Percentiles rank a stretch among this genome's conserved stretches.
These are phyloP conservation scores for Phialemoniopsis sp. DNA, from an alignment of 2,329 filamentous ascomycete species.

Conservation along the genomic window DNA sequence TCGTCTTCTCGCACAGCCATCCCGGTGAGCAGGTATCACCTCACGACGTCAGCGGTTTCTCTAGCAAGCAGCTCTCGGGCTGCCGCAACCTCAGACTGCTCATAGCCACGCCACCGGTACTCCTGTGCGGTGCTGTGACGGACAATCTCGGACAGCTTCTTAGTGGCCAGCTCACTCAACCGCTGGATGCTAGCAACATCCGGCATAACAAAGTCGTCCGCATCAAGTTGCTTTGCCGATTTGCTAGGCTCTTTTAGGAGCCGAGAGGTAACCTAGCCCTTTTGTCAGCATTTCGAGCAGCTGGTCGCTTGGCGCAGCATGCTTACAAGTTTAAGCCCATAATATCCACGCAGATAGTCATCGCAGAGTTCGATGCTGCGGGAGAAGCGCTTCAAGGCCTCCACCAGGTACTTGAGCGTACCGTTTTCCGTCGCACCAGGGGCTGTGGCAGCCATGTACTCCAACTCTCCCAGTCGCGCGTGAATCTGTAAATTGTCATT, in stretches of 20 bases:
- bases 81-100: conserved; percentile 66
- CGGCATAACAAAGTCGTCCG: conserved; percentile 50
- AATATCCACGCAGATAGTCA: conserved; percentile 87
- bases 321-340: conserved; percentile 77
- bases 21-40: conserved; percentile 25
- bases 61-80: conserved; percentile 63
- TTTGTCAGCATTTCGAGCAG: conserved; percentile 16
- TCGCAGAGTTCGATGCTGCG: conserved; percentile 92
- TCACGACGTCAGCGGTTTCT: conserved; percentile 37
- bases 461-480: conserved; percentile 78
- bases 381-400: conserved; percentile 80
- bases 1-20: too few species aligned
- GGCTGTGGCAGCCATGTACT: conserved; percentile 63
- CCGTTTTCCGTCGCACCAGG: conserved; percentile 25
- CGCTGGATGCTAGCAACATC: conserved; percentile 56
- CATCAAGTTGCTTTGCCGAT: conserved; percentile 38
- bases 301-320: neutral
- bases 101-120: conserved; percentile 69
- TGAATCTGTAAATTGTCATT: conserved; percentile 60
- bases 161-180: conserved; percentile 68
- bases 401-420: conserved; percentile 54
- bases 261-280: conserved; percentile 40
- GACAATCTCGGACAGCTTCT: conserved; percentile 74
- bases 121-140: conserved; percentile 56
- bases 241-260: conserved; percentile 40